Base-by-base conservation (phyloP, 2,329 filamentous ascomycete species). In the Penicillium sp. region DNA sequence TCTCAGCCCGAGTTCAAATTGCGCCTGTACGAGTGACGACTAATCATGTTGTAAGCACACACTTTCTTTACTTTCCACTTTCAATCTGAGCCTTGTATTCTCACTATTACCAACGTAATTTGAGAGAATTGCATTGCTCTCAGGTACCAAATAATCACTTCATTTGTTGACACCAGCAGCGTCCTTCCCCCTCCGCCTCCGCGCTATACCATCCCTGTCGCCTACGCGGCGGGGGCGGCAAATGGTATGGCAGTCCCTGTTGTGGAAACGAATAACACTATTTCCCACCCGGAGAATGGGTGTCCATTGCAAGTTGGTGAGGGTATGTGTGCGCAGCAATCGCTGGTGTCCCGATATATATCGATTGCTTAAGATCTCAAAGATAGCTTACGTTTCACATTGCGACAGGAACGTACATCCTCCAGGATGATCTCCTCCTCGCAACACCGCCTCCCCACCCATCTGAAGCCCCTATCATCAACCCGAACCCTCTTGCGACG, bases 361-460 rank as follows among this genome's bases (percentile, higher is more conserved):
- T n/a, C 16, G 10, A 7, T 24, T 9, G n/a, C 9, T 43, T 31
- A 5, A 7, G 31, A 31, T 9, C 6, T 10, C 13, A 24, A 6
- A 31, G 31, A 31, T 56, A 56, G 58, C 64, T 68, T 54, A 69
- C 50, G 60, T 60, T 66, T 66, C 56, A 44, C 61, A 26, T 42
- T 24, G 4, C 14, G n/a, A 52, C 65, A 94, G 91, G 92, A 68
- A 93, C 90, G 59, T 99, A 99, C 70, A 82, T 89, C 22, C 84
- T 97, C 42, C 89, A 92, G 72, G 93, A 99, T 76, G 90, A 96
- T 72, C 79, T 99, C 29, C 89, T 92, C 64, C 87, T 99, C 55
- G 93, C 94, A 43, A 97, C 92, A 34, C 94, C 94, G 55, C 93
- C 93, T 61, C 92, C 92, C 14, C 94, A 99, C 76, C 94, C 94